These are phyloP conservation scores for Boletus tylopilopsis DNA, from an alignment of 768 basidiomycete genomes.

Conservation along the genomic window DNA sequence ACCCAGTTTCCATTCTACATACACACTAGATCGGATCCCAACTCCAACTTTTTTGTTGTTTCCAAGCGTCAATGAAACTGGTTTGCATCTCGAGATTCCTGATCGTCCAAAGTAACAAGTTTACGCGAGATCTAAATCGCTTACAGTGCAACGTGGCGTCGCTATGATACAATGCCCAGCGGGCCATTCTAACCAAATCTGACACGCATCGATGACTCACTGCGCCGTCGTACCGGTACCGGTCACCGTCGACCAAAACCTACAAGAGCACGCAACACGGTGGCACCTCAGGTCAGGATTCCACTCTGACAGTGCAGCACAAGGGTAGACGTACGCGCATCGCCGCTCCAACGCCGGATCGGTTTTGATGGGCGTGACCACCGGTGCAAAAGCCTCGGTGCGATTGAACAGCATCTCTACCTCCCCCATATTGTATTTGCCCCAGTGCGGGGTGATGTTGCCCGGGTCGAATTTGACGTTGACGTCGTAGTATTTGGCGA, in stretches of 20 bases:
- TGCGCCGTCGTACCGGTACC: slow-evolving; percentile 5
- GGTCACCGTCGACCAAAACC: slow-evolving; percentile 17
- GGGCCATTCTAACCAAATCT: no score
- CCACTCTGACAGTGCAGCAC: background rate
- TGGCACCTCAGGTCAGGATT: no score
- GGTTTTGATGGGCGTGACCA: background rate
- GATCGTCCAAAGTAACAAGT: background rate
- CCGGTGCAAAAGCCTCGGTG: slow-evolving; percentile 1
- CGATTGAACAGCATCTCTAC: slow-evolving; percentile 19
- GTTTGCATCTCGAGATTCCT: background rate
- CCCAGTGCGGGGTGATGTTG: slow-evolving; percentile 18
- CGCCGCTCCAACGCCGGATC: background rate
- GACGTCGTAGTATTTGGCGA: slow-evolving; percentile 21
- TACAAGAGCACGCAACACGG: background rate
- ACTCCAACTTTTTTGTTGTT: no score
- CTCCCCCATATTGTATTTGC: background rate
- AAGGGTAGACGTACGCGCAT: slow-evolving; percentile 11
- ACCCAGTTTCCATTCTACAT: no score
- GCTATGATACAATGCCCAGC: background rate
- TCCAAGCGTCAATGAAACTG: no score
- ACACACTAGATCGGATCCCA: no score
- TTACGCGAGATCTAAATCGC: background rate
- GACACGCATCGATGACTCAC: background rate
- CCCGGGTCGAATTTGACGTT: slow-evolving; percentile 15
- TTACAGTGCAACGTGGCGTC: background rate